Percentiles rank a stretch among this genome's conserved stretches.
These are phyloP conservation scores for Sungouiozyma ichnusensis DNA, from an alignment of 805 yeast species.

Conservation along the genomic window DNA sequence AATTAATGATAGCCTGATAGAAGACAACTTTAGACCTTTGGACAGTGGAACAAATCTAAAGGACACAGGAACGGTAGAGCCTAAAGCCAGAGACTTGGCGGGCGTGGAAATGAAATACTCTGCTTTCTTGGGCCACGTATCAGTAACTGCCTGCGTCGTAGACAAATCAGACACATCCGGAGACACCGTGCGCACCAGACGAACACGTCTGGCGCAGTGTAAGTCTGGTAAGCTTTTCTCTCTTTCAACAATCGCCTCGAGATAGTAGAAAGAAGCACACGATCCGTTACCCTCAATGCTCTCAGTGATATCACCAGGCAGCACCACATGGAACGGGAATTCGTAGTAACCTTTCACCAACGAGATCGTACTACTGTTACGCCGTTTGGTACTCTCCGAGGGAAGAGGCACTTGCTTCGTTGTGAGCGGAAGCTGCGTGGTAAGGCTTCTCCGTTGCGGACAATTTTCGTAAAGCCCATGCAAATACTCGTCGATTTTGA, in stretches of 20 bases:
- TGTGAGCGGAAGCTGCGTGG: constrained; percentile 9
- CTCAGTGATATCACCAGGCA: constrained; percentile 81
- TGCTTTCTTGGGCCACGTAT: constrained; percentile 90
- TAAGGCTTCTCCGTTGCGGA: constrained; percentile 12
- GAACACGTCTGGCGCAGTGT: constrained; percentile 55
- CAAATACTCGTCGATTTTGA: constrained; percentile 39
- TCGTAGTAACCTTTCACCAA: constrained; percentile 74
- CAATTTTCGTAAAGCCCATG: constrained; percentile 21
- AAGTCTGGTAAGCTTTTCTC: constrained; percentile 65
- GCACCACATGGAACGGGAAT: constrained; percentile 73
- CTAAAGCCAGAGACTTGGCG: constrained; percentile 80
- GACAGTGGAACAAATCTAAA: constrained; percentile 66
- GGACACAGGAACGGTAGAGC: constrained; percentile 62
- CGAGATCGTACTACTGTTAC: constrained; percentile 15
- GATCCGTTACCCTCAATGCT: constrained; percentile 85
- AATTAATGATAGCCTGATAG: constrained; percentile 53
- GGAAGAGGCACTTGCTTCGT: neutral
- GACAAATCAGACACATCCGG: constrained; percentile 80
- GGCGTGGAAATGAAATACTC: constrained; percentile 85
- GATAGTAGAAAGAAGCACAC: constrained; percentile 57
- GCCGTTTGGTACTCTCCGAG: constrained; percentile 17
- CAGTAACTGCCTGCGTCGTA: constrained; percentile 88
- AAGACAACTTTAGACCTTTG: constrained; percentile 72
- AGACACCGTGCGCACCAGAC: constrained; percentile 78
- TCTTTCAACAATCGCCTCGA: constrained; percentile 74